Evolutionary conservation across 2,329 filamentous ascomycete species (phyloP), one percentile per base, ranked within the genome.

Genomic region (Monilinia polystroma): DNA sequence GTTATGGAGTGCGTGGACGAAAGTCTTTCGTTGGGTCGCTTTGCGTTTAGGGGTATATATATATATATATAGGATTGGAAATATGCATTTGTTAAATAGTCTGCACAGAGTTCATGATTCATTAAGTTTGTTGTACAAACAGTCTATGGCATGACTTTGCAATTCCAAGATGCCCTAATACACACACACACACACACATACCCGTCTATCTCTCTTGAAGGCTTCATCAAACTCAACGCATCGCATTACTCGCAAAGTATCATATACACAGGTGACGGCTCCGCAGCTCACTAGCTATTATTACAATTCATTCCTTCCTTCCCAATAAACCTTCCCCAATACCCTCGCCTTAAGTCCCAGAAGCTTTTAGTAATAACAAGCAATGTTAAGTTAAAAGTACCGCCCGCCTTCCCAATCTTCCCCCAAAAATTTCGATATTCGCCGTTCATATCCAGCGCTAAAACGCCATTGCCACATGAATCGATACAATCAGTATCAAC

Each of bases 251-350:
- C 32, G 32, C 23, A 26, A 38, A 16, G 23, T 63, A 63, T 63
- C 35, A 51, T 41, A 41, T 38, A 63, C 49, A 43, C 32, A 41
- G 47, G 59, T 54, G 18, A 32, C 41, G 41, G 59, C 29, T 51
- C 35, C n/a, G 45, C 29, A 60, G 58, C 58, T 49, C 29, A 32
- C 29, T 14, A 38, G 32, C 47, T 63, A 63, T 54, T 43, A 18
- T 54, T 54, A 54, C 59, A 54, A n/a, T 54, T 54, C 59, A n/a
- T 43, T n/a, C 59, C 26, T n/a, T n/a, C n/a, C n/a, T 18, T 54
- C 32, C 23, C 16, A 43, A 35, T 35, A 63, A 29, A 6, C 59
- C 35, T 18, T 12, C 26, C 23, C 23, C 26, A 54, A 63, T n/a
- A 47, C 38, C 2, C 12, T 32, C 20, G 18, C n/a, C 23, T 14